phyloP scores from a whole-genome alignment of 2,329 filamentous ascomycete species.

The Hypocreales sp. region DNA sequence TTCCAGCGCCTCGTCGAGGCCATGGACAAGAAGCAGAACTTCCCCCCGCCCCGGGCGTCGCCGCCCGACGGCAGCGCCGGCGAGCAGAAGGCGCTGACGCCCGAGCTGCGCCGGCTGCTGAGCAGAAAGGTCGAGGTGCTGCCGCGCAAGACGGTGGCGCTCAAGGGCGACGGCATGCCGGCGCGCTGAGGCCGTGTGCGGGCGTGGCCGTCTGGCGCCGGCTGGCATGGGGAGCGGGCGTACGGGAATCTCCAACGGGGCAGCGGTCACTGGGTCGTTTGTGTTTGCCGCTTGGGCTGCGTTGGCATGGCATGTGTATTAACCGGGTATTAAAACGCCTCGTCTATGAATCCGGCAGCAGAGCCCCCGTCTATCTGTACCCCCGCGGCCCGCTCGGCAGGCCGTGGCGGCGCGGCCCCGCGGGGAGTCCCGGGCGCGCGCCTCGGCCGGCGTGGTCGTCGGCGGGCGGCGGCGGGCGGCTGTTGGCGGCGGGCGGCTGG shows the following conservation, averaged over 20 bases:
- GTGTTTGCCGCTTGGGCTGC: too few relatives aligned
- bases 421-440: conserved; percentile 9
- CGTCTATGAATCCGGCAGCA: too few relatives aligned
- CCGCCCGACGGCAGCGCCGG: conserved; percentile 1
- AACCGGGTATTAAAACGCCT: too few relatives aligned
- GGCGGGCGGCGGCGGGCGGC: conserved; percentile 1
- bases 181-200: conserved; percentile 8
- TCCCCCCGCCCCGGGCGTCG: conserved; percentile 38
- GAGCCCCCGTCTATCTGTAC: conserved; percentile 13
- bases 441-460: conserved; percentile 18
- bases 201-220: too few relatives aligned
- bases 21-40: conserved; percentile 81
- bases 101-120: conserved; percentile 38
- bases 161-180: conserved; percentile 21
- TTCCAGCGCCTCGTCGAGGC: conserved; percentile 83
- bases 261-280: too few relatives aligned
- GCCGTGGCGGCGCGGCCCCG: conserved; percentile 17
- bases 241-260: too few relatives aligned
- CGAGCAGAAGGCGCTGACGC: conserved; percentile 34
- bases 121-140: conserved; percentile 31
- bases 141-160: conserved; percentile 18
- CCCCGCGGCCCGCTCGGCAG: conserved; percentile 30
- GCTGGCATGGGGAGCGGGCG: too few relatives aligned
- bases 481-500: conserved; percentile 22
- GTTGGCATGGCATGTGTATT: too few relatives aligned